Evolutionary conservation across 768 basidiomycete species (phyloP), one percentile per base, ranked within the genome.

Genomic region (Naematelia aurantialba): DNA sequence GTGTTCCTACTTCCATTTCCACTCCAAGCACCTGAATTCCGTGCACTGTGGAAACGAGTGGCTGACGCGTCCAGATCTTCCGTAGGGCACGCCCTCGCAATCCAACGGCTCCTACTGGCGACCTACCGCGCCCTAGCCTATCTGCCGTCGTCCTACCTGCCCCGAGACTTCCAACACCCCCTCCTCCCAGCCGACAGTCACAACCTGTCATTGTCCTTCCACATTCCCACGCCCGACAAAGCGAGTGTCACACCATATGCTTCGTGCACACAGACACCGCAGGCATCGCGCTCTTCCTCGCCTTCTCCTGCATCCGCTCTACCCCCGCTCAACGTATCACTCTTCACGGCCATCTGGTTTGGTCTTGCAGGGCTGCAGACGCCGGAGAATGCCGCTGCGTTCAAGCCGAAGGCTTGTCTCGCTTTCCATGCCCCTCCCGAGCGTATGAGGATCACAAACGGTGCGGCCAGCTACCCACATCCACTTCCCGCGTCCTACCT

Each of bases 291-390:
- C 27, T 55, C 61, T 1, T 10, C 24, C 31, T 58, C 55, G 14
- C 56, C 56, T 19, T 30, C 45, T 30, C 3, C 29, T 8, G 14
- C 39, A 50, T 17, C 57, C 59, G 10, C 45, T 49, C 17, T 47
- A 46, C 39, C 59, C 11, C 22, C 39, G 2, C 27, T 73, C n/a
- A 60, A 60, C 25, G 24, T 60, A 4, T 52, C 60, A 13, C 45
- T 70, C 8, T 74, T 76, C 57, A 30, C 49, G 5, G 59, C 61
- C 19, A 70, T 67, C 12, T 76, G 75, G 75, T 66, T 76, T 13
- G 75, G 62, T 17, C 52, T 76, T 0, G 75, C 75, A 0, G 75
- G 75, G 0, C 59, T 75, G 27, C 45, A 49, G 4, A 52, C 49
- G 5, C 39, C 57, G 5, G 44, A 39, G 3, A 73, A 76, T 29